phyloP scores from a whole-genome alignment of 768 basidiomycete genomes.

The Lactarius tabidus region DNA sequence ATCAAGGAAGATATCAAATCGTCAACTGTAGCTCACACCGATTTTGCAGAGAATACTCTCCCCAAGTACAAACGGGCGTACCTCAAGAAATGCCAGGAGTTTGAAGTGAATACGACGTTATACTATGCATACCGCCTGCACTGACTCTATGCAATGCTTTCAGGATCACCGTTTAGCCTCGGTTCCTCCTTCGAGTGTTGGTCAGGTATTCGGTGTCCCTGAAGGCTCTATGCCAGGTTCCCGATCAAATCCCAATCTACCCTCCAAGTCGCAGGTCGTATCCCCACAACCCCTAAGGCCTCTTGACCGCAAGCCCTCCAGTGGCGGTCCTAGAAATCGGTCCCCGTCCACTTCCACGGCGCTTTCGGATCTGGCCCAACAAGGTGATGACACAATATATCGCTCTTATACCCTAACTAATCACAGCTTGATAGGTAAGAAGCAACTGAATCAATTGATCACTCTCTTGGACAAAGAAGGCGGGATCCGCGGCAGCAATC shows the following conservation, averaged over 20 bases:
- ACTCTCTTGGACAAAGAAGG: slow-evolving; percentile 75
- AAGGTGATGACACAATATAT: slow-evolving; percentile 43
- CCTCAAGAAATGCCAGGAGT: slow-evolving; percentile 79
- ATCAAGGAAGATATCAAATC: slow-evolving; percentile 89
- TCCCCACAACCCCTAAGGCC: slow-evolving; percentile 73
- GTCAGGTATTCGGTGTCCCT: slow-evolving; percentile 33
- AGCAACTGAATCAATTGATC: slow-evolving; percentile 80
- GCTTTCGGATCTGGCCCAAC: slow-evolving; percentile 84
- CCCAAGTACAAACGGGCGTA: slow-evolving; percentile 80
- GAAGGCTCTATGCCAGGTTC: slow-evolving; percentile 35
- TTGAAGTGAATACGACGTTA: slow-evolving; percentile 53
- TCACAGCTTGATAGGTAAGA: slow-evolving; percentile 55
- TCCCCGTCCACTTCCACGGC: slow-evolving; percentile 80
- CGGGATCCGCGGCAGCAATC: slow-evolving; percentile 50
- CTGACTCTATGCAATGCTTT: not conserved
- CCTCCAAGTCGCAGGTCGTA: slow-evolving; percentile 53
- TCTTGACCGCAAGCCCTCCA: slow-evolving; percentile 69
- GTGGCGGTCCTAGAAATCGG: slow-evolving; percentile 58
- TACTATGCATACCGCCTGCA: not conserved
- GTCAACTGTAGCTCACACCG: slow-evolving; percentile 69
- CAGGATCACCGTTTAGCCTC: slow-evolving; percentile 68
- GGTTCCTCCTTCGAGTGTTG: slow-evolving; percentile 34
- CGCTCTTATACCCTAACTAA: slow-evolving; percentile 3
- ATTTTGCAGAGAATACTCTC: slow-evolving; percentile 74
- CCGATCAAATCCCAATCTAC: slow-evolving; percentile 44